These are phyloP conservation scores for Candida hungchunana DNA, from an alignment of 805 yeast species.

Conservation along the genomic window DNA sequence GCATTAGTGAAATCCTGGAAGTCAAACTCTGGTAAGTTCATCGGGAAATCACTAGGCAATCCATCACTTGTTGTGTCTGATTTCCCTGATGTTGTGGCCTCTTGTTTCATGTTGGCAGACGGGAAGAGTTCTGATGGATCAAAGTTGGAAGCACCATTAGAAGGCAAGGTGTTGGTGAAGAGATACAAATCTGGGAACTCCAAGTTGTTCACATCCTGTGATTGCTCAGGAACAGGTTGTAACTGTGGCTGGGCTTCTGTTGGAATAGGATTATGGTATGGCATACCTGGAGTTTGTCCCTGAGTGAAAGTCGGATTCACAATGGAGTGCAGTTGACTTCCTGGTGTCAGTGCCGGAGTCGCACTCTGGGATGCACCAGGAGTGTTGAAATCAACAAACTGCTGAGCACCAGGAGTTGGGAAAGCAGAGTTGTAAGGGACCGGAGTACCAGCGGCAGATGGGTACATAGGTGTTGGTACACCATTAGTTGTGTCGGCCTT, in stretches of 20 bases:
- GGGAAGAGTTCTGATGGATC: conserved; percentile 28
- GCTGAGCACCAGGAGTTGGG: conserved; percentile 2
- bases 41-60: conserved; percentile 20
- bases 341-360: conserved; percentile 8
- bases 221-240: background rate
- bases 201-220: conserved; percentile 4
- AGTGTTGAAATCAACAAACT: conserved; percentile 9
- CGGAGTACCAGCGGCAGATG: conserved; percentile 9
- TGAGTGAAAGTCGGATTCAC: background rate
- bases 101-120: conserved; percentile 1
- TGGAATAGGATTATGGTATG: background rate
- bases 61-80: conserved; percentile 19
- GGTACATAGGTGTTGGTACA: conserved; percentile 15
- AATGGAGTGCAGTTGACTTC: background rate
- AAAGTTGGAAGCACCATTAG: conserved; percentile 15
- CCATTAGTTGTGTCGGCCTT: conserved; percentile 11
- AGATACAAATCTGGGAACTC: conserved; percentile 29
- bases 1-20: conserved; percentile 21
- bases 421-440: conserved; percentile 7
- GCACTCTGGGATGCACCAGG: conserved; percentile 4
- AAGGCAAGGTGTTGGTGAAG: conserved; percentile 25
- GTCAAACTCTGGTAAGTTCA: conserved; percentile 26
- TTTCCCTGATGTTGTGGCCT: conserved; percentile 6
- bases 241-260: conserved; percentile 3
- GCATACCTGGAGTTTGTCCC: background rate